Evolutionary conservation across 345 rosid genomes (phyloP).

Genomic region (Iberis pinnata): DNA sequence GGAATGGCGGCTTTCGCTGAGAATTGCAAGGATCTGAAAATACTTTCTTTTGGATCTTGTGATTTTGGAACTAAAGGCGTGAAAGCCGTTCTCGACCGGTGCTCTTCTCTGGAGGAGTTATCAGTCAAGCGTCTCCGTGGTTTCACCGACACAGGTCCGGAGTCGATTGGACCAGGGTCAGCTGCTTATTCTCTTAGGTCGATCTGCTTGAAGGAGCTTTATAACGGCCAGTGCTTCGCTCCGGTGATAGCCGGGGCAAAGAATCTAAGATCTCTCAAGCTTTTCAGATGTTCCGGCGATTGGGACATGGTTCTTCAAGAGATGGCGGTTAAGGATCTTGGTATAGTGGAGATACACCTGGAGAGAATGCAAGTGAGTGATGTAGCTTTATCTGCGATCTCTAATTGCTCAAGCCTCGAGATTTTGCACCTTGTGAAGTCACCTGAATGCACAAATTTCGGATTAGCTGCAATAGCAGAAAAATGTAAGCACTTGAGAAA

Average conservation of each 20-base stretch:
- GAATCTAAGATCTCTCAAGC: conserved; percentile 57
- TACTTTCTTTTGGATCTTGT: conserved; percentile 79
- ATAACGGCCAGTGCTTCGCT: conserved; percentile 69
- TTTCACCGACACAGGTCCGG: conserved; percentile 44
- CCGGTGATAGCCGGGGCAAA: conserved; percentile 52
- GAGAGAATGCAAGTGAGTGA: conserved; percentile 70
- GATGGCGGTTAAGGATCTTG: conserved; percentile 36
- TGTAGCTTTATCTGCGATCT: conserved; percentile 46
- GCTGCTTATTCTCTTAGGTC: conserved; percentile 57
- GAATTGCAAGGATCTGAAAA: conserved; percentile 68
- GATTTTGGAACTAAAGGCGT: conserved; percentile 74
- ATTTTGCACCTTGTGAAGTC: conserved; percentile 72
- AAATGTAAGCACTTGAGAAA: conserved; percentile 53
- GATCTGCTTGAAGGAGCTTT: conserved; percentile 67
- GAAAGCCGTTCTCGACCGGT: conserved; percentile 72
- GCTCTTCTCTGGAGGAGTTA: conserved; percentile 60
- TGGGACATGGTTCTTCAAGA: conserved; percentile 59
- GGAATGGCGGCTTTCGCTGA: conserved; percentile 63
- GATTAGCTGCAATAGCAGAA: conserved; percentile 44
- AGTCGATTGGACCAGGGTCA: conserved; percentile 54
- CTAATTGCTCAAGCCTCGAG: conserved; percentile 52
- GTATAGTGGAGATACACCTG: conserved; percentile 59
- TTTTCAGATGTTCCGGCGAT: conserved; percentile 77
- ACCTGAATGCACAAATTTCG: conserved; percentile 59
- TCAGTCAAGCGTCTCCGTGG: conserved; percentile 81